Evolutionary conservation across 1,284 basidiomycete species (phyloP).

Genomic region (Abortiporus biennis): DNA sequence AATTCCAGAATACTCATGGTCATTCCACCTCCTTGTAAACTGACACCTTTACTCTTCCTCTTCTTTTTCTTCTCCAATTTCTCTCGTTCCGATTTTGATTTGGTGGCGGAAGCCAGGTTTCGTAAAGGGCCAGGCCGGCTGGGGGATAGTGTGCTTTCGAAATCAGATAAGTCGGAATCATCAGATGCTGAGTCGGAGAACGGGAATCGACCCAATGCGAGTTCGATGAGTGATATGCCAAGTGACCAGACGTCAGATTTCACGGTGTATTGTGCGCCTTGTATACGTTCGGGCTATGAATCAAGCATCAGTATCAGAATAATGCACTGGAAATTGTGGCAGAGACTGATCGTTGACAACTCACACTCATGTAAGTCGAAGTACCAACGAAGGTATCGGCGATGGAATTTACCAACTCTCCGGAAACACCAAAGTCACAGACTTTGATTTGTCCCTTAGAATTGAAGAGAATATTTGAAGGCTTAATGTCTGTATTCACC

Average conservation of each 20-base stretch:
- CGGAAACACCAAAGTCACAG: conserved; percentile 98
- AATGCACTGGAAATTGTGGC: conserved; percentile 9
- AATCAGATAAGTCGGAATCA: conserved; percentile 63
- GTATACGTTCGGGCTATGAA: conserved; percentile 91
- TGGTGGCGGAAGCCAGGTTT: conserved; percentile 30
- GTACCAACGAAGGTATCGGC: conserved; percentile 99
- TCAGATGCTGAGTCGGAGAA: conserved; percentile 71
- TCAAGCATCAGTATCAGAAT: conserved; percentile 3
- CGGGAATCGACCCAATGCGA: conserved; percentile 90
- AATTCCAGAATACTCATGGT: conserved; percentile 97
- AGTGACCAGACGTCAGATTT: conserved; percentile 98
- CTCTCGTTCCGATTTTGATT: conserved; percentile 36
- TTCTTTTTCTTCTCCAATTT: conserved; percentile 43
- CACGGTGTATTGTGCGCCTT: conserved; percentile 95
- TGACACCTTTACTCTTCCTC: conserved; percentile 77
- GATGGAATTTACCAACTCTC: conserved; percentile 97
- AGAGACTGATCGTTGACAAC: conserved; percentile 28
- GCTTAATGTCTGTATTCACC: conserved; percentile 98
- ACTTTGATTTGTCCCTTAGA: conserved; percentile 95
- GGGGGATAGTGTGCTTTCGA: conserved; percentile 64
- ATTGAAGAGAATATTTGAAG: conserved; percentile 95
- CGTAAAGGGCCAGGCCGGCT: conserved; percentile 34
- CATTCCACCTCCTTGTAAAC: conserved; percentile 84
- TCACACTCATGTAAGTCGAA: conserved; percentile 97
- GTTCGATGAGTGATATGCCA: conserved; percentile 92